Base-by-base conservation (phyloP, 352 stramenopile genomes). In the Phytophthora kernoviae region DNA sequence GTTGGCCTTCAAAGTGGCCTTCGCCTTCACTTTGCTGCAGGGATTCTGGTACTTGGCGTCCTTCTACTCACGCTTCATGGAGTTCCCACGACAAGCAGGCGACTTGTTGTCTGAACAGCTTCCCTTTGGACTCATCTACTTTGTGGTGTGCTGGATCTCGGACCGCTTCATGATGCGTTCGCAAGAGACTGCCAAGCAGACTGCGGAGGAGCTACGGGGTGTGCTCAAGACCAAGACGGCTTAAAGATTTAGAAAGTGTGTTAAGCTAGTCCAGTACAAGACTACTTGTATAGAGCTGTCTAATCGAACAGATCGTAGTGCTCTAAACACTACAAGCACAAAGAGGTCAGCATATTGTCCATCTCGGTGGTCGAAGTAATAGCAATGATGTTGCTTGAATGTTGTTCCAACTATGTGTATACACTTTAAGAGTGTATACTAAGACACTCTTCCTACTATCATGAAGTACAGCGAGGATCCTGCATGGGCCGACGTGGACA, bases 121-220 rank as follows among this genome's bases (percentile, higher is more conserved):
- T 14, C 64, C 85, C 3, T 89, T 94, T 52, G 85, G 85, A 14
- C 61, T 78, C 24, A 70, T 92, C 53, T 92, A 90, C 68, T 94
- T 94, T 37, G 36, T 77, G 9, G 68, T 94, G 27, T 90, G 77
- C 60, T 94, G 85, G 85, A 63, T 68, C 40, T 84, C 85, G 36
- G 85, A 94, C 62, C 82, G 85, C 46, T 94, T 81, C 65, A 94
- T 94, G 85, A 66, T 94, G 52, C 77, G 82, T 58, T 84, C 80
- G 15, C 70, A 87, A 41, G 66, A 76, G 42, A 54, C 76, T 12
- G 85, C 85, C 27, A 81, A 91, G 71, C 68, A 87, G 54, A 88
- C 70, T 11, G 79, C 83, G 10, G 47, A 82, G 2, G 82, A 87
- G 30, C 72, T 94, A 45, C 70, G 84, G 36, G 68, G 75, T 12